Percentiles rank a stretch among this genome's conserved stretches.
Evolutionary conservation across 2,329 filamentous ascomycete genomes (phyloP).

Genomic region (Cercospora brassicicola): DNA sequence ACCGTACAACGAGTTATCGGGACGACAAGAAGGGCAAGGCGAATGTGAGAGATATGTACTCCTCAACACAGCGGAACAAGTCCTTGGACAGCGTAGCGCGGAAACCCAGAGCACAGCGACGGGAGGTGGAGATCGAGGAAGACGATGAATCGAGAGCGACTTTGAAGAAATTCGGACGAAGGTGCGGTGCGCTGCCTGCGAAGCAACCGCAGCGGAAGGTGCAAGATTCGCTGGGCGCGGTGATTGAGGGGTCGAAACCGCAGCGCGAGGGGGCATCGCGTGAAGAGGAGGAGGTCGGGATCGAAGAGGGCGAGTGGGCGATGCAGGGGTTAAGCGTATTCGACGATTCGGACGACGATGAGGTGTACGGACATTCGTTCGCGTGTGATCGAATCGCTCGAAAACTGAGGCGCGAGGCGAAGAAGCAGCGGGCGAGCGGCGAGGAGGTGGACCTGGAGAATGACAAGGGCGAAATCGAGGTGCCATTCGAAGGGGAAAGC

Average conservation of each 20-base stretch:
- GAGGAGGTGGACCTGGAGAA: neutral
- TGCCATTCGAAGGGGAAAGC: neutral
- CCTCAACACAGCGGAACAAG: neutral
- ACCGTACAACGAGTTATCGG: neutral
- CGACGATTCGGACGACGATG: constrained; percentile 9
- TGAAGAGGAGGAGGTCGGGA: neutral
- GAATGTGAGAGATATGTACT: neutral
- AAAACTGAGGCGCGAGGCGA: neutral
- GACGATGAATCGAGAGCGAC: constrained; percentile 1
- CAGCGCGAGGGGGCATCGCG: neutral
- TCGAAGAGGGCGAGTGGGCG: constrained; percentile 2
- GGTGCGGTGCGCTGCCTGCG: neutral
- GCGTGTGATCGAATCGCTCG: neutral
- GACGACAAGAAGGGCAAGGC: neutral
- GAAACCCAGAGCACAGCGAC: neutral
- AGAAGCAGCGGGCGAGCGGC: neutral
- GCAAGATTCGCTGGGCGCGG: neutral
- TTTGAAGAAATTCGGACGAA: constrained; percentile 3
- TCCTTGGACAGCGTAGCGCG: neutral
- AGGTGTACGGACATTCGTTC: neutral
- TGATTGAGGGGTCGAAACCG: neutral
- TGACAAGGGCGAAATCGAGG: neutral
- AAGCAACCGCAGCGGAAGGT: neutral
- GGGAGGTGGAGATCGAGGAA: neutral
- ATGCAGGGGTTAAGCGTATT: constrained; percentile 7